Conservation (phyloP, 768 basidiomycete species). For the Panus rudis region DNA sequence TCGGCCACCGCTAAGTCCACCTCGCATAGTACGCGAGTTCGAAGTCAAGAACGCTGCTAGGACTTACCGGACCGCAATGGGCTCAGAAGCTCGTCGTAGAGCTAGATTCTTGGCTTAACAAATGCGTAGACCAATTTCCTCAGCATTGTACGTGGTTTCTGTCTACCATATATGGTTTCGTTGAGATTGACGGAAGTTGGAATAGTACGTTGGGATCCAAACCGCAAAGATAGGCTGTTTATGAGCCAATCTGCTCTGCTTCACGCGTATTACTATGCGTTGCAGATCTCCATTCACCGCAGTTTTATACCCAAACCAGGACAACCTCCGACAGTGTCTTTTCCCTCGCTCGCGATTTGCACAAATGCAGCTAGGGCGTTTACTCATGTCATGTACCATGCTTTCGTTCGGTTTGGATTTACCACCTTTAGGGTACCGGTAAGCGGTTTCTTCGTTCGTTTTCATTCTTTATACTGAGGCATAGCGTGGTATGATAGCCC, state of each 20-base stretch:
- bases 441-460: conserved; percentile 1
- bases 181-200: background rate
- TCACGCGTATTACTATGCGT: no score
- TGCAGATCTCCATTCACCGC: no score
- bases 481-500: conserved; percentile 13
- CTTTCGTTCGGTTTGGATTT: conserved; percentile 17
- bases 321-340: conserved; percentile 16
- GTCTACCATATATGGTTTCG: background rate
- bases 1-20: no score
- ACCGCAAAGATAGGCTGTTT: no score
- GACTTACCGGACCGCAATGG: background rate
- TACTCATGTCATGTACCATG: conserved; percentile 34
- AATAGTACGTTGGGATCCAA: no score
- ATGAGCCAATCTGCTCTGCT: no score
- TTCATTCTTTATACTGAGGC: background rate
- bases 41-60: background rate
- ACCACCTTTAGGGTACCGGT: conserved; percentile 20
- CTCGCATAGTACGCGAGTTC: background rate
- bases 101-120: background rate
- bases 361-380: conserved; percentile 21
- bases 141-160: background rate
- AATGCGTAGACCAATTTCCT: background rate
- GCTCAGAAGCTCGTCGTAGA: background rate
- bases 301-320: no score
- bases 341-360: conserved; percentile 6